Evolutionary conservation across 1,284 basidiomycete species (phyloP).

Genomic region (Pascua sp.): DNA sequence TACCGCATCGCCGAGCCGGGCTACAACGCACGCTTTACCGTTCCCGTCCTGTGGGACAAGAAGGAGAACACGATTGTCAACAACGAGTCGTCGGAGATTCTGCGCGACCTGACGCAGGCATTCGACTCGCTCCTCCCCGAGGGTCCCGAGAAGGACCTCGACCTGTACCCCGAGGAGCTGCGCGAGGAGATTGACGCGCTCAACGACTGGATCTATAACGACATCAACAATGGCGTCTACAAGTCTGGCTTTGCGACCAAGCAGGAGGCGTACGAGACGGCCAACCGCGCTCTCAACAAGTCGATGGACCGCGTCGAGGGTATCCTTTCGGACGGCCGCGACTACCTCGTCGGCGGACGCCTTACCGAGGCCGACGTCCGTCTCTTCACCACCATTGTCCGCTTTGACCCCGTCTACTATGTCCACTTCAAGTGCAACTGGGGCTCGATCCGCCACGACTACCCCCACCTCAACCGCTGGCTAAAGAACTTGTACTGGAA

Average conservation of each 20-base stretch:
- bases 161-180: constrained; percentile 72
- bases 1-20: constrained; percentile 73
- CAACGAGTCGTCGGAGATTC: constrained; percentile 92
- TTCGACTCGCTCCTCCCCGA: constrained; percentile 70
- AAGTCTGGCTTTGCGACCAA: constrained; percentile 81
- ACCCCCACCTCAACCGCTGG: constrained; percentile 78
- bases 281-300: constrained; percentile 68
- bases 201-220: constrained; percentile 78
- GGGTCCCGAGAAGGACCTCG: constrained; percentile 61
- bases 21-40: constrained; percentile 69
- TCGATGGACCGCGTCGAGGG: constrained; percentile 78
- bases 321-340: constrained; percentile 65
- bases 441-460: constrained; percentile 61
- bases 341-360: constrained; percentile 73
- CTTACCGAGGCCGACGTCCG: constrained; percentile 90
- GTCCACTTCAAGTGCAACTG: constrained; percentile 94
- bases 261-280: constrained; percentile 75
- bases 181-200: constrained; percentile 76
- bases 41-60: constrained; percentile 95
- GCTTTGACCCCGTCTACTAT: constrained; percentile 82
- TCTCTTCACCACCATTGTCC: constrained; percentile 83
- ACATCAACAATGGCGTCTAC: constrained; percentile 66
- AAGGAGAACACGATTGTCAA: constrained; percentile 85
- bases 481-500: constrained; percentile 89
- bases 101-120: constrained; percentile 78